These are phyloP conservation scores for Ploettnerulaceae sp. DNA, from an alignment of 2,329 filamentous ascomycete species.

Conservation along the genomic window DNA sequence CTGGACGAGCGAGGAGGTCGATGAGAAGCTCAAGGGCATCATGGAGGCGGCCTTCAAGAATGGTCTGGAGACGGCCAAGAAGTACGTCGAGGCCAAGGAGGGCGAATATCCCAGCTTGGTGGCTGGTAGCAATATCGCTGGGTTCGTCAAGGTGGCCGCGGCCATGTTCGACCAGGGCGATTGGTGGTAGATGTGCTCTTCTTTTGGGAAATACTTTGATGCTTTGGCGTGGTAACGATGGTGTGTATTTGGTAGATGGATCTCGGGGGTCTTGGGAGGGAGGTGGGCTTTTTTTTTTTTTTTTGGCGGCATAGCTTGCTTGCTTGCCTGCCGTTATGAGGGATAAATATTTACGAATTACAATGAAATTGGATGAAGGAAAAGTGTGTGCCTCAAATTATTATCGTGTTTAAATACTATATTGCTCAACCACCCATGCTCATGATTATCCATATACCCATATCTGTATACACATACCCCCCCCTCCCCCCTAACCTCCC, in stretches of 20 bases:
- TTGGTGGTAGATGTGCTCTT: constrained; percentile 70
- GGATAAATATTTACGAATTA: too few relatives aligned
- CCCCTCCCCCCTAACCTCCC: too few relatives aligned
- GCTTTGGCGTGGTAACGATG: not conserved
- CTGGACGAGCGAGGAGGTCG: constrained; percentile 89
- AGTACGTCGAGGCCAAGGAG: constrained; percentile 74
- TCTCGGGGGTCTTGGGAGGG: not conserved
- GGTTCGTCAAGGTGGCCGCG: constrained; percentile 90
- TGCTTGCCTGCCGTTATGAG: too few relatives aligned
- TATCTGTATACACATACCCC: too few relatives aligned
- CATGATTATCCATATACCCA: too few relatives aligned
- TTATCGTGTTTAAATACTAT: too few relatives aligned
- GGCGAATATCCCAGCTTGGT: constrained; percentile 86
- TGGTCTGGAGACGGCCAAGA: constrained; percentile 81
- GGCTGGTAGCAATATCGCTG: constrained; percentile 93
- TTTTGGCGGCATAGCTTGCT: too few relatives aligned
- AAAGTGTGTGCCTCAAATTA: too few relatives aligned
- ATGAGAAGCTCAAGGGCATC: constrained; percentile 83
- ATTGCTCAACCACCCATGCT: too few relatives aligned
- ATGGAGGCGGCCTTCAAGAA: constrained; percentile 94
- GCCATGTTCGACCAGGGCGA: constrained; percentile 97
- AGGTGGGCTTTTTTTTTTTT: too few relatives aligned
- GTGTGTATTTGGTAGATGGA: constrained; percentile 11
- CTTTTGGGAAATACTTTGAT: too few relatives aligned
- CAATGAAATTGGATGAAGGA: too few relatives aligned